Conservation (phyloP, 176 grass and related monocot genomes). For the Saccharum officinarum region DNA sequence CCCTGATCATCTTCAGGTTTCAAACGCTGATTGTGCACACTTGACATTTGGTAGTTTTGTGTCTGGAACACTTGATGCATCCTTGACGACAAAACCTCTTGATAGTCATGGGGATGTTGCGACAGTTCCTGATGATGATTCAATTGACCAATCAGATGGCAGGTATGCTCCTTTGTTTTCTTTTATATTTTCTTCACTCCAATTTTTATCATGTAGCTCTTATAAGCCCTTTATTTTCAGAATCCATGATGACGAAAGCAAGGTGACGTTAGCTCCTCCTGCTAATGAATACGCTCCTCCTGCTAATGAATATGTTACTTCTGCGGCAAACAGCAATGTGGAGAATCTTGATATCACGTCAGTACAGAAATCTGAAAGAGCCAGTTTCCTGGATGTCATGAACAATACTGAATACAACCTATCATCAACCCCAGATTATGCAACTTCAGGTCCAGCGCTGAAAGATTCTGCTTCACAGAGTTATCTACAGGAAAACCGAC, state of each 20-base stretch:
- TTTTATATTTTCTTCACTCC: neutral
- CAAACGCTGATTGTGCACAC: conserved; percentile 63
- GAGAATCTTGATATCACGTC: conserved; percentile 48
- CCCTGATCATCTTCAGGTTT: conserved; percentile 72
- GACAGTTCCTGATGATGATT: conserved; percentile 39
- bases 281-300: conserved; percentile 43
- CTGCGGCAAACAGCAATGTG: conserved; percentile 27
- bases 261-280: conserved; percentile 31
- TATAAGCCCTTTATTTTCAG: conserved; percentile 36
- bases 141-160: conserved; percentile 36
- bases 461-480: conserved; percentile 49
- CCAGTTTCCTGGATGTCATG: conserved; percentile 49
- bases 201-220: conserved; percentile 17
- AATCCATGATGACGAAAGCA: conserved; percentile 53
- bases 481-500: conserved; percentile 69
- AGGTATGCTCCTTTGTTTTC: conserved; percentile 38
- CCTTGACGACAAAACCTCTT: conserved; percentile 44
- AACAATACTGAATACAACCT: conserved; percentile 56
- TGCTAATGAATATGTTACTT: conserved; percentile 40
- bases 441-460: conserved; percentile 32
- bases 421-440: conserved; percentile 48
- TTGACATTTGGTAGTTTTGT: conserved; percentile 82
- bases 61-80: conserved; percentile 66
- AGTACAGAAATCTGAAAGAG: conserved; percentile 49
- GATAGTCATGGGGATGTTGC: conserved; percentile 42